These are phyloP conservation scores for Pythium volutum DNA, from an alignment of 352 stramenopile genomes.

Conservation along the genomic window DNA sequence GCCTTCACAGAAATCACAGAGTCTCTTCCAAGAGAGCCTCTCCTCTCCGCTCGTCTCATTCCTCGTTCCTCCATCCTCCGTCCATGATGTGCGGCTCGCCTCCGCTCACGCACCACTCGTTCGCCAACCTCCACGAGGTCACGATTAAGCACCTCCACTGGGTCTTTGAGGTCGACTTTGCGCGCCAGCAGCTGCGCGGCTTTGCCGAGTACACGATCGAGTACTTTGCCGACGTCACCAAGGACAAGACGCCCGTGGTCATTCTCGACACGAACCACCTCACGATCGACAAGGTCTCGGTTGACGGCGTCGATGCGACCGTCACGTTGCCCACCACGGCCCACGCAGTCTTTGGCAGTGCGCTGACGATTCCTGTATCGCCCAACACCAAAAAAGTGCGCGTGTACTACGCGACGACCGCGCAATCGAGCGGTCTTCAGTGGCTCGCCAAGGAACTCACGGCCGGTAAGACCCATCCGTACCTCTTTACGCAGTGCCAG, in stretches of 20 bases:
- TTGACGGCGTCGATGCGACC: constrained; percentile 37
- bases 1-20: too few relatives aligned
- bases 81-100: constrained; percentile 17
- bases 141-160: constrained; percentile 87
- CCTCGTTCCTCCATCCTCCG: too few relatives aligned
- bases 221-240: constrained; percentile 36
- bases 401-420: constrained; percentile 59
- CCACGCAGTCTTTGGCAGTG: constrained; percentile 63
- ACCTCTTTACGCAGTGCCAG: constrained; percentile 93
- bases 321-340: constrained; percentile 33
- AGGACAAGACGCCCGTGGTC: constrained; percentile 32
- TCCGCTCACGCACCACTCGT: constrained; percentile 57
- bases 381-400: constrained; percentile 52
- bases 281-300: constrained; percentile 50
- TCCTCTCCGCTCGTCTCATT: too few relatives aligned
- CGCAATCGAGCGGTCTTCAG: constrained; percentile 8
- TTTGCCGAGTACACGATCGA: constrained; percentile 85
- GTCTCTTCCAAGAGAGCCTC: too few relatives aligned
- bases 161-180: constrained; percentile 86
- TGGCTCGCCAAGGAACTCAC: constrained; percentile 91
- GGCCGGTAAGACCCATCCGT: constrained; percentile 91
- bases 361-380: constrained; percentile 22
- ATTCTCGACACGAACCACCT: constrained; percentile 88
- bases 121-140: constrained; percentile 83
- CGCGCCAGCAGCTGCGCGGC: constrained; percentile 58